These are phyloP conservation scores for Maudiozyma turicensis DNA, from an alignment of 805 yeast species.

Conservation along the genomic window DNA sequence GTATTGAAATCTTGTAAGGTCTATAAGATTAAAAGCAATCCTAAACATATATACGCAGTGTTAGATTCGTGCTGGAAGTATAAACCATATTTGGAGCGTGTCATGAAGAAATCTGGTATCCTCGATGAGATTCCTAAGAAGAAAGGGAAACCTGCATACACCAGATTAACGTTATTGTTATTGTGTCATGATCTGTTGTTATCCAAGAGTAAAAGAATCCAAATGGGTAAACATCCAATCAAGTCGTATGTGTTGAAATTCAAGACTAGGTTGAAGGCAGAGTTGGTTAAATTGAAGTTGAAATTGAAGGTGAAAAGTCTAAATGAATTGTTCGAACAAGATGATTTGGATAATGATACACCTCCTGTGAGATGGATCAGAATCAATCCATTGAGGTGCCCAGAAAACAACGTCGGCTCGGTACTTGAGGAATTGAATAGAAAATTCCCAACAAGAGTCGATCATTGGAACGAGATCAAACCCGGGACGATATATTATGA, in stretches of 20 bases:
- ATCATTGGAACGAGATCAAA: conserved; percentile 33
- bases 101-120: conserved; percentile 62
- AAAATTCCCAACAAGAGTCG: conserved; percentile 37
- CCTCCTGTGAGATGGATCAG: conserved; percentile 79
- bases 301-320: conserved; percentile 54
- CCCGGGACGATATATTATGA: conserved; percentile 65
- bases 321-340: conserved; percentile 43
- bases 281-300: conserved; percentile 66
- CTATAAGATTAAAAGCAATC: conserved; percentile 48
- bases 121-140: conserved; percentile 37
- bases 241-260: conserved; percentile 73
- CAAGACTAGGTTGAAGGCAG: conserved; percentile 75
- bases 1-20: conserved; percentile 42
- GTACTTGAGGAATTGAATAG: conserved; percentile 19
- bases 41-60: conserved; percentile 80
- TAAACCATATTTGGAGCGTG: conserved; percentile 49
- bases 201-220: conserved; percentile 68
- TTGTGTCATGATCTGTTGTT: conserved; percentile 76
- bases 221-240: conserved; percentile 78
- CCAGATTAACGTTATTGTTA: conserved; percentile 33
- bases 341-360: conserved; percentile 37
- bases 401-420: conserved; percentile 17
- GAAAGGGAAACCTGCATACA: conserved; percentile 41
- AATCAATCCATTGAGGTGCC: conserved; percentile 52
- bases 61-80: conserved; percentile 70